A percentile compares a stretch with the other conserved stretches of the same genome.
Conservation (phyloP, 192 early-diverging fungal genomes). For the Chytriomyces hyalinus region DNA sequence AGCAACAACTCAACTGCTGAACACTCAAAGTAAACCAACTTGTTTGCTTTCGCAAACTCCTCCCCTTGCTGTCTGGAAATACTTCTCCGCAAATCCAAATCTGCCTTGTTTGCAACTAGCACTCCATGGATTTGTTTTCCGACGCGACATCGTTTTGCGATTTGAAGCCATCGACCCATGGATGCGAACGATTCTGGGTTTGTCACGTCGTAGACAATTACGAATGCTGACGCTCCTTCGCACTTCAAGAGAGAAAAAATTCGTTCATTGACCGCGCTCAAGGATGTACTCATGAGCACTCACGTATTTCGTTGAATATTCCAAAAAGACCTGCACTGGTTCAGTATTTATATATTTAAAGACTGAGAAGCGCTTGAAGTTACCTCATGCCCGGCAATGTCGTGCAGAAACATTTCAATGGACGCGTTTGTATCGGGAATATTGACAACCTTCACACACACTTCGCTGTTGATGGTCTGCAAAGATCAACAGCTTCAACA, state of each 20-base stretch:
- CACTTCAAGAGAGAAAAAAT: constrained; percentile 28
- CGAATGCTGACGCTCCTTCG: constrained; percentile 43
- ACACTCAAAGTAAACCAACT: constrained; percentile 55
- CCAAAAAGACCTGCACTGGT: constrained; percentile 9
- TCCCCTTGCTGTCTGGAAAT: constrained; percentile 49
- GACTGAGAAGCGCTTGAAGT: constrained; percentile 19
- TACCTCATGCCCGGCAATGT: constrained; percentile 51
- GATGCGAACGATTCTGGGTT: constrained; percentile 53
- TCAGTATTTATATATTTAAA: constrained; percentile 43
- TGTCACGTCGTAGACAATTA: constrained; percentile 53
- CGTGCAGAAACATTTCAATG: constrained; percentile 55
- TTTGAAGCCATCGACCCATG: constrained; percentile 46
- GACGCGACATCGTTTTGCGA: constrained; percentile 43
- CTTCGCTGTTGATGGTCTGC: constrained; percentile 57
- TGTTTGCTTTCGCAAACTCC: constrained; percentile 49
- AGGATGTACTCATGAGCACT: background rate
- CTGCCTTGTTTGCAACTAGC: constrained; percentile 54
- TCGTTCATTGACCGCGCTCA: background rate
- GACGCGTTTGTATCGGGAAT: constrained; percentile 56
- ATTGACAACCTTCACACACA: constrained; percentile 57
- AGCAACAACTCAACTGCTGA: constrained; percentile 46
- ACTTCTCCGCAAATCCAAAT: constrained; percentile 42
- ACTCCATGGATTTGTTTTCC: constrained; percentile 45
- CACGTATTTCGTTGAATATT: constrained; percentile 32
- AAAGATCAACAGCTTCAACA: constrained; percentile 3